Evolutionary conservation across 1,284 basidiomycete genomes (phyloP), one percentile per base, ranked within the genome.

Genomic region (Takashimella tepidaria): DNA sequence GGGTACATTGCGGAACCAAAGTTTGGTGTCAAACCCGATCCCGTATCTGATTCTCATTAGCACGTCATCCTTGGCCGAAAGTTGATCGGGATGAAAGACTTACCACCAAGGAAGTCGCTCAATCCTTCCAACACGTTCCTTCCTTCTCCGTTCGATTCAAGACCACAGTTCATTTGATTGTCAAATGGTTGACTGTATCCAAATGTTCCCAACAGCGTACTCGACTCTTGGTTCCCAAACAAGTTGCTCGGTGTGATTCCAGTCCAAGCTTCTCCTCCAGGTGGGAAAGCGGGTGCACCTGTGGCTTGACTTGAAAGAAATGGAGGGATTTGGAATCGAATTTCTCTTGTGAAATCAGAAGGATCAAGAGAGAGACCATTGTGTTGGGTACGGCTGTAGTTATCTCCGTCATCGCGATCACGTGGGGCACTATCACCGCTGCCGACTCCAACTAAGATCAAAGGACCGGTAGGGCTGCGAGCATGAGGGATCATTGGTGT

Each of bases 231-330:
- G 41, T 31, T 50, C 3, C 55, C 57, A 47, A 68, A 64, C 22
- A 66, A 37, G 45, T 58, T 56, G 23, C 65, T 58, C 11, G 60
- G 57, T 8, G 53, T 53, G 51, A 66, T 70, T 1, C 70, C 72
- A 6, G 64, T 64, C 70, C 70, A 73, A 11, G 68, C 72, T 51
- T 73, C 70, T 41, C 68, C 68, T 10, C 70, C 72, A 3, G 67
- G 64, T 25, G 72, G 70, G 54, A 68, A 69, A 0, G 67, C 63
- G 1, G 68, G 65, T 20, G 65, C 63, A 1, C 66, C 66, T 2
- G 60, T 57, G 0, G 64, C 57, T 19, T 63, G 62, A 45, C 67
- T 68, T 0, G 69, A 60, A 31, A 72, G 51, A 54, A 67, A 68
- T 0, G 55, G 55, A 3, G 66, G 64, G 19, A 66, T 62, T 55